phyloP scores from a whole-genome alignment of 2,329 filamentous ascomycete species.

The Clonostachys sp. region DNA sequence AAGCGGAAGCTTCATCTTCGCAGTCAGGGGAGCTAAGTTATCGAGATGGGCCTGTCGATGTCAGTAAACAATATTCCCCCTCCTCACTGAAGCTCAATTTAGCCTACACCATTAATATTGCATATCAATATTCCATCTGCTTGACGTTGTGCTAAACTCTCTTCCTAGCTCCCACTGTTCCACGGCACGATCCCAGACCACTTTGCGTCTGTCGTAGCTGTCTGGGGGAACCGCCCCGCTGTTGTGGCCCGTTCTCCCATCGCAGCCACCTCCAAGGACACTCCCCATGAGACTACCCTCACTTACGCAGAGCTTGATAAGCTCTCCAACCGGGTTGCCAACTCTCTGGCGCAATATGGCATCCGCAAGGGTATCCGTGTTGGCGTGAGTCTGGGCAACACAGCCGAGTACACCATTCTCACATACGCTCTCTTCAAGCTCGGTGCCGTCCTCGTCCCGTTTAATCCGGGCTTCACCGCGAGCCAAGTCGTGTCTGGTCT shows the following conservation, averaged over 20 bases:
- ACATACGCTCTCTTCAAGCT: conserved; percentile 92
- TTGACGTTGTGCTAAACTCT: too few relatives aligned
- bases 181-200: conserved; percentile 67
- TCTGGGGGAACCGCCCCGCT: conserved; percentile 59
- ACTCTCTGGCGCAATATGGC: conserved; percentile 63
- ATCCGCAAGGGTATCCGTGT: conserved; percentile 81
- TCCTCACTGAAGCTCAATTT: too few relatives aligned
- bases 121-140: too few relatives aligned
- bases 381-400: conserved; percentile 82
- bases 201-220: conserved; percentile 60
- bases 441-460: conserved; percentile 86
- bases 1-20: too few relatives aligned
- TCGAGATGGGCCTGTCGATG: too few relatives aligned
- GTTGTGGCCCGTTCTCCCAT: conserved; percentile 45
- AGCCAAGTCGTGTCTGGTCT: conserved; percentile 75
- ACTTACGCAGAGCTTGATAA: conserved; percentile 74
- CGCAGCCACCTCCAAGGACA: conserved; percentile 35
- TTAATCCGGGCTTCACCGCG: conserved; percentile 86
- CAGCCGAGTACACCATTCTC: conserved; percentile 74
- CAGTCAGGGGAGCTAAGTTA: too few relatives aligned
- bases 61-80: too few relatives aligned
- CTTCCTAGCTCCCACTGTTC: conserved; percentile 57
- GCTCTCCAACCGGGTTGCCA: conserved; percentile 71
- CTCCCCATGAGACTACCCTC: conserved; percentile 57
- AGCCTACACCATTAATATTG: too few relatives aligned